Conservation (phyloP, 768 basidiomycete species). For the Agaricus sinodeliciosus region DNA sequence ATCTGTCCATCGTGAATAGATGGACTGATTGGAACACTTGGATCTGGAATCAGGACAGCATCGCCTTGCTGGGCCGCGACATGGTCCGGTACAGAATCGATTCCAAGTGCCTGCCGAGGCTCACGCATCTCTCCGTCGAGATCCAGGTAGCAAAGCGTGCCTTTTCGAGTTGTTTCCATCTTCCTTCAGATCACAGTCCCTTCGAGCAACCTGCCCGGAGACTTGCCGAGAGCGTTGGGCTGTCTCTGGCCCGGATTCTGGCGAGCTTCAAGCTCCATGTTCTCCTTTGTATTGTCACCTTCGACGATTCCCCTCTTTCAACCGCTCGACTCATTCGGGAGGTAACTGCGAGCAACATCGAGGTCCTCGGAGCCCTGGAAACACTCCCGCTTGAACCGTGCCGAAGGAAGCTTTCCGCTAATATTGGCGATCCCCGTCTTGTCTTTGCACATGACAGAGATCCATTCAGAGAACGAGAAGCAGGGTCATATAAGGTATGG, state of each 20-base stretch:
- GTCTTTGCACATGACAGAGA: constrained; percentile 31
- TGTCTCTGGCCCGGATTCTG: constrained; percentile 1
- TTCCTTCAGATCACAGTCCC: not conserved
- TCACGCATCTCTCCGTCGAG: constrained; percentile 10
- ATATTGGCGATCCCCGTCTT: constrained; percentile 24
- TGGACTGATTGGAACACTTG: constrained; percentile 39
- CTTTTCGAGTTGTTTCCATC: not conserved
- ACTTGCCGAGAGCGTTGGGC: constrained; percentile 12
- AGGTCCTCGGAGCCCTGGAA: not conserved
- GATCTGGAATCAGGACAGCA: constrained; percentile 15
- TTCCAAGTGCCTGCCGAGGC: constrained; percentile 23
- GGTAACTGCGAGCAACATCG: not conserved
- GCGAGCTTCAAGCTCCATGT: constrained; percentile 20
- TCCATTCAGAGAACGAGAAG: constrained; percentile 23
- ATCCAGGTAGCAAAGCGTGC: constrained; percentile 3
- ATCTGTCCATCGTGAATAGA: constrained; percentile 31
- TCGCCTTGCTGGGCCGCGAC: constrained; percentile 16
- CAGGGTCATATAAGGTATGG: constrained; percentile 7
- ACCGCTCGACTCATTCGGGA: constrained; percentile 15
- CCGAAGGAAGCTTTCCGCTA: not conserved
- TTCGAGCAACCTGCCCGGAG: constrained; percentile 11
- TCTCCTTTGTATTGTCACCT: constrained; percentile 28
- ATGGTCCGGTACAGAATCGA: constrained; percentile 22
- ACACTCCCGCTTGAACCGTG: not conserved
- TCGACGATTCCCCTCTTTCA: constrained; percentile 19